These are phyloP conservation scores for Biscogniauxia mediterranea DNA, from an alignment of 2,329 filamentous ascomycete species.

Conservation along the genomic window DNA sequence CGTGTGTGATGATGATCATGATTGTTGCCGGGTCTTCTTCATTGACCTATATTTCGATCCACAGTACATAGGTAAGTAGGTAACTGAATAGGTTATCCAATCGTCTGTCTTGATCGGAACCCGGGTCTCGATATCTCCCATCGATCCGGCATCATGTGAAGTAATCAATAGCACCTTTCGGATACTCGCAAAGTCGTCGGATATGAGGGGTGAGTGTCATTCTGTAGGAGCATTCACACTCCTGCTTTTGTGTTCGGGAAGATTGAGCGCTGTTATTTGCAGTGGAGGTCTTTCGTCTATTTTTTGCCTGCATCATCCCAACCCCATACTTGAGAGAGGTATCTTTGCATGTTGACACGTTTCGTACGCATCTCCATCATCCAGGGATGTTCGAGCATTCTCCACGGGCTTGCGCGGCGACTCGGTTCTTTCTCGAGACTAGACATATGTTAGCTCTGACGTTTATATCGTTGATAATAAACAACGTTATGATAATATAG, in stretches of 20 bases:
- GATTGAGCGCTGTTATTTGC: background rate
- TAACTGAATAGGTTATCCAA: background rate
- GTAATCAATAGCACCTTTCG: background rate
- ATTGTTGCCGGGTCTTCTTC: background rate
- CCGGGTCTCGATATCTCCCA: background rate
- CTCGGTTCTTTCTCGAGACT: slow-evolving; percentile 92
- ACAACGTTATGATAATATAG: too few species aligned
- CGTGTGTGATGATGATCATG: background rate
- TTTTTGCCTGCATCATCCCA: slow-evolving; percentile 67
- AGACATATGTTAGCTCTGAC: slow-evolving; percentile 11
- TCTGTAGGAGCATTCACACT: background rate
- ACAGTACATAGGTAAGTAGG: background rate
- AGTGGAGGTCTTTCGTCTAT: background rate
- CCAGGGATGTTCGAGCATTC: slow-evolving; percentile 99
- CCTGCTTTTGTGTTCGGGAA: background rate
- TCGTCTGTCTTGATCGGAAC: background rate
- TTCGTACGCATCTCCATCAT: slow-evolving; percentile 95
- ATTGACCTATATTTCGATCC: background rate
- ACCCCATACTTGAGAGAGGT: slow-evolving; percentile 92
- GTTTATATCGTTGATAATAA: background rate
- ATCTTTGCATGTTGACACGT: slow-evolving; percentile 96
- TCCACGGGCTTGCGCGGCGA: slow-evolving; percentile 90
- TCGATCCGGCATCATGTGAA: background rate
- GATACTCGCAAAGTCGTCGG: background rate
- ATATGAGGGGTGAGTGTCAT: background rate